A percentile compares a stretch with the other conserved stretches of the same genome.
phyloP scores from a whole-genome alignment of 129 eudicot genomes.

The Oenanthe sinensis region DNA sequence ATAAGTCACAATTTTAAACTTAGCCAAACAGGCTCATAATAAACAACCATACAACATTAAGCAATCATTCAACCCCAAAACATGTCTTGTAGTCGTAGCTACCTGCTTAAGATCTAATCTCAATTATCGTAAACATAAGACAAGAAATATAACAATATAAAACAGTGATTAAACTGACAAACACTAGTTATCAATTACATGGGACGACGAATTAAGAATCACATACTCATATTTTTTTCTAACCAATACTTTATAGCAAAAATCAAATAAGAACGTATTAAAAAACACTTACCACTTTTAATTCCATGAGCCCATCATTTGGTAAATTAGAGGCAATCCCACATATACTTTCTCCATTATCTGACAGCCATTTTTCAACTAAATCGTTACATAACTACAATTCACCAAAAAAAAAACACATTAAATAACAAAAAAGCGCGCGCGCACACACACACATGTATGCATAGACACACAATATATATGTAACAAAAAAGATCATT shows the following conservation, averaged over 20 bases:
- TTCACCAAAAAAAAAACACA: not conserved
- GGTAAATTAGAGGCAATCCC: constrained; percentile 61
- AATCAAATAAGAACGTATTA: not conserved
- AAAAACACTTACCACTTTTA: constrained; percentile 51
- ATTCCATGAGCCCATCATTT: constrained; percentile 55
- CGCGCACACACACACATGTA: not conserved
- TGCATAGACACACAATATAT: not conserved
- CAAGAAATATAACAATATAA: not conserved
- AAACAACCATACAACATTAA: not conserved
- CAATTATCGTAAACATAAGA: not conserved
- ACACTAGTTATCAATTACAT: not conserved
- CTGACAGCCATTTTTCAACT: constrained; percentile 69
- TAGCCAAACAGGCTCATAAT: too few species aligned
- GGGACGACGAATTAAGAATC: not conserved
- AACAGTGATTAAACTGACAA: not conserved
- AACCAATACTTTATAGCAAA: not conserved
- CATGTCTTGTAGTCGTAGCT: not conserved
- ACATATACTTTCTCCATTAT: constrained; percentile 34
- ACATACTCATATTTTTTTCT: not conserved
- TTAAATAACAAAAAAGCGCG: not conserved
- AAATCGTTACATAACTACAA: constrained; percentile 68
- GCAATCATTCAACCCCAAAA: not conserved
- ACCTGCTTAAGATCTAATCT: not conserved
- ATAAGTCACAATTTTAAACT: too few species aligned
- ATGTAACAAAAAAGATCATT: not conserved